Evolutionary conservation across 2,329 filamentous ascomycete genomes (phyloP), one percentile per base, ranked within the genome.

Genomic region (Neofusicoccum sp.): DNA sequence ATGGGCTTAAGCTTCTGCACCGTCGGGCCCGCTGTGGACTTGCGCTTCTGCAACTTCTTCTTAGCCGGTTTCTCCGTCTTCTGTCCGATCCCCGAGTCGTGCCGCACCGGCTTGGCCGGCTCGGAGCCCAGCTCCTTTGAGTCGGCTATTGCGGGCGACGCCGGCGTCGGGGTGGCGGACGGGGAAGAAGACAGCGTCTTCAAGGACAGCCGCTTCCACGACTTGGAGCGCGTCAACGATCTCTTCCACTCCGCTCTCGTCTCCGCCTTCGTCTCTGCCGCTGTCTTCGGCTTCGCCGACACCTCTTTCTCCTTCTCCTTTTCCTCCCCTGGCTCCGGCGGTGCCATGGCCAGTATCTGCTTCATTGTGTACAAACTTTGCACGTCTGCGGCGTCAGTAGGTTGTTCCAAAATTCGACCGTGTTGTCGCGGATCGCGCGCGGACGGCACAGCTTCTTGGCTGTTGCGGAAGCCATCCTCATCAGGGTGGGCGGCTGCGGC

Each of bases 1-100:
- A 71, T 66, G 47, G 68, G 66, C 48, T 69, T 67, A 48, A 67
- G 70, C 11, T 69, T 67, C 45, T 74, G 71, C 20, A 75, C 69
- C 6, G 71, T 61, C 6, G 71, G 69, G 26, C 66, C 65, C 33
- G 66, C 66, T 9, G 67, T 65, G 3, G 70, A 71, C 31, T 68
- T 69, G 9, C 65, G 66, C 60, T 73, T 73, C 58, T 74, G 71
- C 48, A 74, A 60, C 26, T 43, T 59, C 11, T 33, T 41, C 33
- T 43, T 40, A 1, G 34, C 28, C 5, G 57, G 26, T n/a, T 40
- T 45, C 11, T 58, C 54, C 12, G 41, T 26, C 28, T 43, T 41
- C 9, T 56, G 51, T 8, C 43, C 51, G 11, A 58, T 59, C 5
- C 14, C 57, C 34, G 57, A 59, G 44, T 59, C 57, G 11, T 59